These are phyloP conservation scores for Globisporangium solare DNA, from an alignment of 352 stramenopile species.

Conservation along the genomic window DNA sequence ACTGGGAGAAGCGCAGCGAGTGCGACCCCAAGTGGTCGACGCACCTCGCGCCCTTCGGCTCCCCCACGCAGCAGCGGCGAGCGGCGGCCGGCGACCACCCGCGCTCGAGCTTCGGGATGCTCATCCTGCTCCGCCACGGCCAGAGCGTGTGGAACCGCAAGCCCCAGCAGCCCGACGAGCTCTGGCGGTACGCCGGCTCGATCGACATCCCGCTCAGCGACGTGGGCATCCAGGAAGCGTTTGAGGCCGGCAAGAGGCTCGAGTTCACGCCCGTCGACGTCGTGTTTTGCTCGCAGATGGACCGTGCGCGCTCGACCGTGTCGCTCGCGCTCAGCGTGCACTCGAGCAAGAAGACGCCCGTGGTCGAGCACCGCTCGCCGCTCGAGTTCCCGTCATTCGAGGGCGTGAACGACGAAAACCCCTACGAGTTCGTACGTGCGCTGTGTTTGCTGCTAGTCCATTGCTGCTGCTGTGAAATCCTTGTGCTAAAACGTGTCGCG, in stretches of 20 bases:
- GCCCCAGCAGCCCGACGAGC: slow-evolving; percentile 54
- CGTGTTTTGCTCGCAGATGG: slow-evolving; percentile 85
- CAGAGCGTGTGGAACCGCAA: slow-evolving; percentile 87
- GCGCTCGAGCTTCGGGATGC: slow-evolving; percentile 62
- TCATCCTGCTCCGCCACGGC: slow-evolving; percentile 79
- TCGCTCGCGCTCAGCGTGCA: slow-evolving; percentile 76
- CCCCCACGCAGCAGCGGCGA: background rate
- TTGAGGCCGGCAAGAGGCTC: slow-evolving; percentile 68
- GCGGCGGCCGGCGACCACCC: slow-evolving; percentile 14
- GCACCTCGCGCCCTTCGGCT: slow-evolving; percentile 30
- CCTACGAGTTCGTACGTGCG: slow-evolving; percentile 69
- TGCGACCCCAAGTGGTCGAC: slow-evolving; percentile 57
- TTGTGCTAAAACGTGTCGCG: slow-evolving; percentile 1
- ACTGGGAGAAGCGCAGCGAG: slow-evolving; percentile 57
- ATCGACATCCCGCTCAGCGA: slow-evolving; percentile 82
- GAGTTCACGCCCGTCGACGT: slow-evolving; percentile 77
- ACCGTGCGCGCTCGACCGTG: slow-evolving; percentile 71
- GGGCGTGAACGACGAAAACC: slow-evolving; percentile 70
- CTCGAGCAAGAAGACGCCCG: slow-evolving; percentile 76
- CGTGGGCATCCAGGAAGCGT: slow-evolving; percentile 79
- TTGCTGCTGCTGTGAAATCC: slow-evolving; percentile 11
- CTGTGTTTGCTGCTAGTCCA: background rate
- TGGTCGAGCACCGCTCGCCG: slow-evolving; percentile 71
- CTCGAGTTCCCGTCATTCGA: slow-evolving; percentile 63
- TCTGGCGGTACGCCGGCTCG: slow-evolving; percentile 80